Evolutionary conservation across 495 filamentous ascomycete genomes (phyloP).

Genomic region (Podospora pseudocomata): DNA sequence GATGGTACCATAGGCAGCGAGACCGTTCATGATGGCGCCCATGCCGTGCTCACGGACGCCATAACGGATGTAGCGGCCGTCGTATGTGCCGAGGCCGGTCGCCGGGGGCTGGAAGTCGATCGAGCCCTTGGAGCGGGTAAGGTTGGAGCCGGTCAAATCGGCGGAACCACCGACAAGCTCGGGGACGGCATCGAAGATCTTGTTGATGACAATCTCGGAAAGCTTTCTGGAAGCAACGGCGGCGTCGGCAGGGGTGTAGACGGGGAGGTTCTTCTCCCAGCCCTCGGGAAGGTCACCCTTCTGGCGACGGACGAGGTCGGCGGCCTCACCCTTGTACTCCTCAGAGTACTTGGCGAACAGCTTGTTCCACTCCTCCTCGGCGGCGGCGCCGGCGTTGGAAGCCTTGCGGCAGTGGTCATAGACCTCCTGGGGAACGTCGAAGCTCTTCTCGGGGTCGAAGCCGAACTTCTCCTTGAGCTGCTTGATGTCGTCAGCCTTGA

Average conservation of each 20-base stretch:
- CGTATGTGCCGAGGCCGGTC: conserved; percentile 78
- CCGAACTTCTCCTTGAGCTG: conserved; percentile 90
- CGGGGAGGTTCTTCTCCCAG: conserved; percentile 92
- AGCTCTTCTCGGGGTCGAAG: conserved; percentile 90
- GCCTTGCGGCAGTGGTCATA: conserved; percentile 86
- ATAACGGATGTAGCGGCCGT: conserved; percentile 92
- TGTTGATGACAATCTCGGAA: conserved; percentile 87
- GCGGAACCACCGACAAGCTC: conserved; percentile 95
- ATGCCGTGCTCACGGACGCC: conserved; percentile 97
- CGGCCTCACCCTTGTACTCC: conserved; percentile 70
- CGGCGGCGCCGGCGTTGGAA: conserved; percentile 77
- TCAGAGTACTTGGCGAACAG: conserved; percentile 80
- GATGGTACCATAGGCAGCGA: conserved; percentile 90
- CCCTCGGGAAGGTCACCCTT: conserved; percentile 85
- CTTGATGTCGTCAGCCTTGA: conserved; percentile 91
- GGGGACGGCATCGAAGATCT: conserved; percentile 77
- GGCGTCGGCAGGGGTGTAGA: conserved; percentile 82
- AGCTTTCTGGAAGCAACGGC: conserved; percentile 91
- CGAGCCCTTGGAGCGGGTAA: conserved; percentile 96
- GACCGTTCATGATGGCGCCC: conserved; percentile 97
- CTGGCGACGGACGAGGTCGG: conserved; percentile 78
- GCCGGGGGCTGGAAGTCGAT: conserved; percentile 95
- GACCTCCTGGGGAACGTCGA: conserved; percentile 90
- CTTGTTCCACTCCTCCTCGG: conserved; percentile 93
- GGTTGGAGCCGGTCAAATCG: conserved; percentile 96